Evolutionary conservation across 2,329 filamentous ascomycete genomes (phyloP).

Genomic region (Beauveria pseudobassiana): DNA sequence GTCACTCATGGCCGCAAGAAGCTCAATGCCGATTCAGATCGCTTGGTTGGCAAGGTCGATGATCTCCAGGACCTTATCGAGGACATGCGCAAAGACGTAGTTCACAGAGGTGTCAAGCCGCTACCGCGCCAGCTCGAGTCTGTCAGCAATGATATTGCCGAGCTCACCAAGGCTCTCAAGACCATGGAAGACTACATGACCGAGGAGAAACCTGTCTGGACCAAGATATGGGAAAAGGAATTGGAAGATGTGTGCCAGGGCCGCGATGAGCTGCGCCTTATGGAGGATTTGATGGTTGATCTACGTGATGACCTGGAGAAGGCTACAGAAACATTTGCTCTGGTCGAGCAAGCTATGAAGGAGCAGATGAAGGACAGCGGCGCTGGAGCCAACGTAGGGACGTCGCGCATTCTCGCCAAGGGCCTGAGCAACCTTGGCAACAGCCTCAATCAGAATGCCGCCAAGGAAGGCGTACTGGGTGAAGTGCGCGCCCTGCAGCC

Average conservation of each 20-base stretch:
- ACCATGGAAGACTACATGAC: slow-evolving; percentile 90
- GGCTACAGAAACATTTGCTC: slow-evolving; percentile 82
- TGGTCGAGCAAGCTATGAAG: slow-evolving; percentile 97
- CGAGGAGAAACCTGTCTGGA: slow-evolving; percentile 92
- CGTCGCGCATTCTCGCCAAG: slow-evolving; percentile 49
- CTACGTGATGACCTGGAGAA: slow-evolving; percentile 93
- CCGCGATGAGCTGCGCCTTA: slow-evolving; percentile 87
- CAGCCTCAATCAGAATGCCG: slow-evolving; percentile 62
- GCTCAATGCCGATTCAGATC: slow-evolving; percentile 80
- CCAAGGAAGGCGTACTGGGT: slow-evolving; percentile 84
- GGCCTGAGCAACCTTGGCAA: slow-evolving; percentile 47
- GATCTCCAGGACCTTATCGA: slow-evolving; percentile 96
- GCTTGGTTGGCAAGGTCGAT: slow-evolving; percentile 84
- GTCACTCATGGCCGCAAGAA: slow-evolving; percentile 82
- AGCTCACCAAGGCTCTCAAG: slow-evolving; percentile 77
- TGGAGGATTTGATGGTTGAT: slow-evolving; percentile 90
- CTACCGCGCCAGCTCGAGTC: slow-evolving; percentile 81
- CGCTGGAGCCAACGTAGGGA: slow-evolving; percentile 40
- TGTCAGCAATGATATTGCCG: slow-evolving; percentile 80
- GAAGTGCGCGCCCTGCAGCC: slow-evolving; percentile 90
- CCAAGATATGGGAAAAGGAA: slow-evolving; percentile 98
- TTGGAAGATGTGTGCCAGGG: slow-evolving; percentile 94
- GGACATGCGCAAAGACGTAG: slow-evolving; percentile 94
- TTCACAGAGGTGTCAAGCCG: slow-evolving; percentile 83
- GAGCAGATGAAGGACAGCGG: slow-evolving; percentile 80